Evolutionary conservation across 2,329 filamentous ascomycete genomes (phyloP), one percentile per base, ranked within the genome.

Genomic region (Albophoma yamanashiensis): DNA sequence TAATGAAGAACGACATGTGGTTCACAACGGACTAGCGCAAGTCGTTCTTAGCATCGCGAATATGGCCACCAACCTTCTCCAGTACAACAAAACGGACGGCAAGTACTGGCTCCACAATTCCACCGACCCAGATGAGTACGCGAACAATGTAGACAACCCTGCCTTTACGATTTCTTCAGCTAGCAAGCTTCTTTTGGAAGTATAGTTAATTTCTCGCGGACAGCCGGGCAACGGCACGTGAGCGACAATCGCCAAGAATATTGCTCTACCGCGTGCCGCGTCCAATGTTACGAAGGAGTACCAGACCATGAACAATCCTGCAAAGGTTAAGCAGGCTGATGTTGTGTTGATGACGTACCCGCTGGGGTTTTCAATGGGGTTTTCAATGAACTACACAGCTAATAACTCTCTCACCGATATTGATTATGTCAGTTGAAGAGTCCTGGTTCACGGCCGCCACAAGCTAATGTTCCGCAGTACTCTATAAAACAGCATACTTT

Each of bases 91-190:
- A 17, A 57, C 56, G 17, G 42, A 38, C 4, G 27, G 40, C 25
- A 9, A 22, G 7, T 57, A 57, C 42, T 57, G 56, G 56, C 56
- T 57, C 2, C 56, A 31, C 8, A 57, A 57, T 42, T 40, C 56
- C 1, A 91, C 88, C 0, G 88, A 91, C 71, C 88, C 88, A 76
- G 84, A 87, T 63, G 87, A 89, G 68, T 89, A 87, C 65, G 86
- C 87, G 11, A 88, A 89, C 65, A 75, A 81, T 59, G 75, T 87
- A 58, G 81, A 88, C 64, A 87, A 88, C 40, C 83, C 84, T n/a
- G 87, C 83, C 2, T 91, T 82, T 66, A 90, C 88, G 0, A 86
- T 86, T 77, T 78, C 84, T 0, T 71, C 87, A 39, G 84, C 87
- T 57, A 71, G 79, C 65, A 70, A 82, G 67, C 74, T 82, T 15